Percentiles rank a stretch among this genome's conserved stretches.
Conservation (phyloP, 768 basidiomycete genomes). For the Trametes coccinea region DNA sequence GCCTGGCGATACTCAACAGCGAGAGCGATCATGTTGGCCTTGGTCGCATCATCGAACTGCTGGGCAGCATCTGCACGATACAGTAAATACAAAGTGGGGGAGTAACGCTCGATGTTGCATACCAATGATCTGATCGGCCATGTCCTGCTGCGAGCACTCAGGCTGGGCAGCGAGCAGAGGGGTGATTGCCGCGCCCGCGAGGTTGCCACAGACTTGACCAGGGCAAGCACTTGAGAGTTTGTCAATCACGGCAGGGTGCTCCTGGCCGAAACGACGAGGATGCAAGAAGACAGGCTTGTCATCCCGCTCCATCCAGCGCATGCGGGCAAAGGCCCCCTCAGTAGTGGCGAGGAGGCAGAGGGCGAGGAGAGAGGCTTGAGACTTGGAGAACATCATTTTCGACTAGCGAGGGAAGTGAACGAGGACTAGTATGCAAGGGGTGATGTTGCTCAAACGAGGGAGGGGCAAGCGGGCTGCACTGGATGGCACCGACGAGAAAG, state of each 20-base stretch:
- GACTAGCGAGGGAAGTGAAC: constrained; percentile 22
- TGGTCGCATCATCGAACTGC: constrained; percentile 52
- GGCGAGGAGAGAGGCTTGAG: constrained; percentile 16
- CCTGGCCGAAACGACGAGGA: constrained; percentile 55
- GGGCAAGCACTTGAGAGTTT: constrained; percentile 49
- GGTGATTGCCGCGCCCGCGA: constrained; percentile 51
- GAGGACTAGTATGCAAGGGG: constrained; percentile 6
- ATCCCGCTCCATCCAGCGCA: constrained; percentile 50
- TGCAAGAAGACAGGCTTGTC: constrained; percentile 45
- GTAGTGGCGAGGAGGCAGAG: constrained; percentile 27
- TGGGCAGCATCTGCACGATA: constrained; percentile 45
- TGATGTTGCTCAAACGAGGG: constrained; percentile 13
- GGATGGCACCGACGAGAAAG: constrained; percentile 26
- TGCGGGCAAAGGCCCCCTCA: constrained; percentile 33
- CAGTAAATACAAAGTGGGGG: not conserved
- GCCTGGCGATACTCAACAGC: constrained; percentile 54
- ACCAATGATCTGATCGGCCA: constrained; percentile 60
- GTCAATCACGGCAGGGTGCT: constrained; percentile 48
- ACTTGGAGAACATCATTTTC: constrained; percentile 28
- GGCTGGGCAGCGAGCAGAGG: constrained; percentile 53
- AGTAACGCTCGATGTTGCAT: constrained; percentile 10
- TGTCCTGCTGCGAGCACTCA: constrained; percentile 58
- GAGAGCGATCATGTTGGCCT: constrained; percentile 51
- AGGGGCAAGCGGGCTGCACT: constrained; percentile 30
- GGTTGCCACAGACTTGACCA: constrained; percentile 47